A percentile compares a stretch with the other conserved stretches of the same genome.
phyloP scores from a whole-genome alignment of 2,329 filamentous ascomycete species.

The Zarea fungicola region DNA sequence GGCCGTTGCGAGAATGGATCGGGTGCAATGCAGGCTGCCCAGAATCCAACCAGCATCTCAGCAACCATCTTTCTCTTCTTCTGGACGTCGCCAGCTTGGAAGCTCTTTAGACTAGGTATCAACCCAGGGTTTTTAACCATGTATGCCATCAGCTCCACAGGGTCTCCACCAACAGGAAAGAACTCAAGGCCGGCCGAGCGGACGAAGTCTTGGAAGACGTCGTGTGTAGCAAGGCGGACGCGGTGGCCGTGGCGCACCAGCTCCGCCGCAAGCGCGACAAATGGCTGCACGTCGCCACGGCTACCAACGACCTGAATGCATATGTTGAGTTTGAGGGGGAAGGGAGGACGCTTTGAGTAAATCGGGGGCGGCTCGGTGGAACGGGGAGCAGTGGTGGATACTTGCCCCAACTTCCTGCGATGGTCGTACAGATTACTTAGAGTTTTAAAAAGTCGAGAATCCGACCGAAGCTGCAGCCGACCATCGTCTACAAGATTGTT shows the following conservation, averaged over 20 bases:
- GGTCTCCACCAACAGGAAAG: conserved; percentile 50
- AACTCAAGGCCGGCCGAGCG: conserved; percentile 44
- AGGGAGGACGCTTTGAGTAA: too few relatives aligned
- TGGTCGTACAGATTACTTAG: too few relatives aligned
- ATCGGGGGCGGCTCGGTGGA: too few relatives aligned
- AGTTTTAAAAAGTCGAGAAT: too few relatives aligned
- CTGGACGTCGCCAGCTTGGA: conserved; percentile 23
- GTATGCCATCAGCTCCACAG: conserved; percentile 34
- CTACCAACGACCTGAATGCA: conserved; percentile 77
- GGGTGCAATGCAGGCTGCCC: conserved; percentile 12
- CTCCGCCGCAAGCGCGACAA: conserved; percentile 65
- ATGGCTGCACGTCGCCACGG: conserved; percentile 75
- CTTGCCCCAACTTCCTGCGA: too few relatives aligned
- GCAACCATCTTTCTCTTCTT: conserved; percentile 22
- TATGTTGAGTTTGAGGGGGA: conserved; percentile 58
- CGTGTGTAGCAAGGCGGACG: conserved; percentile 66
- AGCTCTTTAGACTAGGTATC: conserved; percentile 22
- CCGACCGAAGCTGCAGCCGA: too few relatives aligned
- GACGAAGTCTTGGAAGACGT: conserved; percentile 45
- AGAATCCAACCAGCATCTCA: conserved; percentile 22
- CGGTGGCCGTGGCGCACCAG: conserved; percentile 66
- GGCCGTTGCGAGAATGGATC: conserved; percentile 25
- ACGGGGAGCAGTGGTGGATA: too few relatives aligned
- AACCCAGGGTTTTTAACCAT: conserved; percentile 27
- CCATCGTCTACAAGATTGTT: too few relatives aligned